Base-by-base conservation (phyloP, 345 rosid species). In the Lepidium didymum region DNA sequence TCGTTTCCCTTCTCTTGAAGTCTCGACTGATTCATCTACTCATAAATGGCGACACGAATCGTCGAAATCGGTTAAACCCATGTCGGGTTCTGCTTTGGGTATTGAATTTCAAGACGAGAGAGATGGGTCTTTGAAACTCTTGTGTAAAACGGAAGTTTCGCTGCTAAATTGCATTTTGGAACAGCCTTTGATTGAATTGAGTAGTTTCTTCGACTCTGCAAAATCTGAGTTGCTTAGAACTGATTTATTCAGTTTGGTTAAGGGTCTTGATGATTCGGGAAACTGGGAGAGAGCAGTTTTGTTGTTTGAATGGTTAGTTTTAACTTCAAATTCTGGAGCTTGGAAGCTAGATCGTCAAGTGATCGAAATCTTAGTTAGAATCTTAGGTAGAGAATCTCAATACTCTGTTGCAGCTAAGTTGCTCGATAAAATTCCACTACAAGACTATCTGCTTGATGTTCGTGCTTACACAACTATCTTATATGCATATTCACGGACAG, bases 331-430 rank as follows among this genome's bases (percentile, higher is more conserved):
- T 11, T 56, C 51, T 16, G 77, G 36, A 61, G 69, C 59, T 64
- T 69, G 49, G 69, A 82, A 79, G 72, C 16, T 89, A 13, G 95
- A 85, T 51, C 46, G 64, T 63, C 87, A 86, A 57, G 79, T 79
- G 19, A 75, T 92, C 36, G 91, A 86, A 29, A 64, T 84, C 9
- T 72, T 87, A 58, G 89, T 79, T 51, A 83, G 86, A 57, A 86
- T 90, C 72, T 76, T 92, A 25, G 96, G 96, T 49, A 87, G 89
- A 75, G 91, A 92, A 35, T 85, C 92, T 2, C 96, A 86, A 29
- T 82, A 84, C 80, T 70, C 81, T 3, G 51, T 81, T 76, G 96
- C 90, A 29, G 79, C 86, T 47, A 87, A 81, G 77, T 72, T 92
- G 78, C 85, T 90, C 50, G 98, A 86, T 70, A 31, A 25, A 64